These are phyloP conservation scores for Zizania latifolia DNA, from an alignment of 176 grass and related monocot species.

Conservation along the genomic window DNA sequence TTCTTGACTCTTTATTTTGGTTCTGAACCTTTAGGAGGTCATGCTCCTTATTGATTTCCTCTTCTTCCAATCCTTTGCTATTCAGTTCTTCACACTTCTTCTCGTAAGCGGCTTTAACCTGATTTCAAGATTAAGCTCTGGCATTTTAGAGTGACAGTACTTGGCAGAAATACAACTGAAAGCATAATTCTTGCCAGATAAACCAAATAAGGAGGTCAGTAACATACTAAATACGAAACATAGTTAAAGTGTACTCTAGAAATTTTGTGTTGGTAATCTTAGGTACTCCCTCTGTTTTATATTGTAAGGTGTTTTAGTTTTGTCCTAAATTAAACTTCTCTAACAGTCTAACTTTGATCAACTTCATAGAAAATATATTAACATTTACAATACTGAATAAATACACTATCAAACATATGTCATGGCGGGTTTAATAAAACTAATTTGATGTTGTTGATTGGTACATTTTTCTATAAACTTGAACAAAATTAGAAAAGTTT, in stretches of 20 bases:
- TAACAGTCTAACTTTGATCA: too few relatives aligned
- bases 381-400: too few relatives aligned
- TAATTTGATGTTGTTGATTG: too few relatives aligned
- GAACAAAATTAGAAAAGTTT: too few relatives aligned
- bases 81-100: constrained; percentile 63
- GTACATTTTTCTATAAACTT: too few relatives aligned
- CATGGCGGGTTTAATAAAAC: too few relatives aligned
- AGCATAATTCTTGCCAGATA: background rate
- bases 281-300: too few relatives aligned
- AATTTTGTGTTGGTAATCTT: background rate
- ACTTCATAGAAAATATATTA: too few relatives aligned
- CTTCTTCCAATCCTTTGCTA: constrained; percentile 71
- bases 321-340: too few relatives aligned
- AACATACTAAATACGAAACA: background rate
- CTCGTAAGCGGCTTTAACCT: constrained; percentile 71
- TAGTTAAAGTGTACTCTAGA: background rate
- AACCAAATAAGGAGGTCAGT: background rate
- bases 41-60: constrained; percentile 50
- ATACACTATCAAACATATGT: too few relatives aligned
- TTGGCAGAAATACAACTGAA: background rate
- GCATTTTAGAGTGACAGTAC: constrained; percentile 1
- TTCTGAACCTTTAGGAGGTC: constrained; percentile 60
- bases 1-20: background rate
- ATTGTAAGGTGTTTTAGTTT: too few relatives aligned
- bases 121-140: constrained; percentile 17